Percentiles rank a stretch among this genome's conserved stretches.
Evolutionary conservation across 78 protist species (phyloP).

Genomic region (Anaeramoeba flamelloides): DNA sequence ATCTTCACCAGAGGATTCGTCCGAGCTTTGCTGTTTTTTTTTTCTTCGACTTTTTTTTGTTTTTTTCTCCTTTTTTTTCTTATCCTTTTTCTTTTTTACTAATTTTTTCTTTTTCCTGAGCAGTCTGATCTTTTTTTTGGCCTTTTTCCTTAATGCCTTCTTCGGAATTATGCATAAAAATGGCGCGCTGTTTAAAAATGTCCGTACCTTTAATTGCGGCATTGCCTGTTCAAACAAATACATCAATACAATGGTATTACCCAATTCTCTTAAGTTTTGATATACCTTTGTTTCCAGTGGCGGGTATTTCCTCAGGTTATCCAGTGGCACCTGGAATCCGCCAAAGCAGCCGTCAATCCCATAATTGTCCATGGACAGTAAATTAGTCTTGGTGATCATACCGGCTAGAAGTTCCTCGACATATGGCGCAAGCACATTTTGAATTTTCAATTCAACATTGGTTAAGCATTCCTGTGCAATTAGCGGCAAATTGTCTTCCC

Average conservation of each 20-base stretch:
- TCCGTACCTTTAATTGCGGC: background rate
- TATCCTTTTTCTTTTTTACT: too few species aligned
- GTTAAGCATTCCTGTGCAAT: too few species aligned
- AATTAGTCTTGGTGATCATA: conserved; percentile 34
- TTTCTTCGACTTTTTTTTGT: too few species aligned
- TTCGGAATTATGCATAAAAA: background rate
- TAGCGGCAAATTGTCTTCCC: too few species aligned
- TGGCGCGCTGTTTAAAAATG: background rate
- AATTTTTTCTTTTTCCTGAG: too few species aligned
- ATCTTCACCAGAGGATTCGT: too few species aligned
- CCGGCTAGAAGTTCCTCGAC: conserved; percentile 41
- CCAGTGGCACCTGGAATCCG: conserved; percentile 36
- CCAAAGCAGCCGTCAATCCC: conserved; percentile 38
- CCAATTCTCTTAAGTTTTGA: conserved; percentile 50
- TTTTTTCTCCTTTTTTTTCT: too few species aligned
- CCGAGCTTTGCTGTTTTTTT: too few species aligned
- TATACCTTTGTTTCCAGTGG: conserved; percentile 54
- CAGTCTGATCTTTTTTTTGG: too few species aligned
- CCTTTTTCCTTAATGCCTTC: too few species aligned
- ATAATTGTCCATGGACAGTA: conserved; percentile 44
- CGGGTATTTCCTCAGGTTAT: conserved; percentile 32
- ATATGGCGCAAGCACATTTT: conserved; percentile 47
- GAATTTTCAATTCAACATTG: too few species aligned
- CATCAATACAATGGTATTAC: conserved; percentile 41
- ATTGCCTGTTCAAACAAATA: conserved; percentile 29